A percentile compares a stretch with the other conserved stretches of the same genome.
phyloP scores from a whole-genome alignment of 2,329 filamentous ascomycete species.

The Cladophialophora immunda region DNA sequence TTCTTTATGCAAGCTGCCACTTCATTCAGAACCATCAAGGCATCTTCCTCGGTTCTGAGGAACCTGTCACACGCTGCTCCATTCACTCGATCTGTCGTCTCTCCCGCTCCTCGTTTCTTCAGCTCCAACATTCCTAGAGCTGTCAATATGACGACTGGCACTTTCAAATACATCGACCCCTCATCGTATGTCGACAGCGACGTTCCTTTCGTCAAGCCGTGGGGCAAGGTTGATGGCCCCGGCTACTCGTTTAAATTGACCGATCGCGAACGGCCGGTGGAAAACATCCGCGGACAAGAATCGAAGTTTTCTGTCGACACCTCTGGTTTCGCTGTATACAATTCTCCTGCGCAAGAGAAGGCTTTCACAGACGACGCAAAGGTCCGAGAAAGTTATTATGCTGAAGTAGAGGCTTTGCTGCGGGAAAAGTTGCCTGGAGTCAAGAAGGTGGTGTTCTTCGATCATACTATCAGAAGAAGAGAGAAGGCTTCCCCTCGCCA shows the following conservation, averaged over 20 bases:
- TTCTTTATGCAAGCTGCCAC: slow-evolving; percentile 24
- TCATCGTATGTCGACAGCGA: slow-evolving; percentile 54
- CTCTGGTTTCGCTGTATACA: slow-evolving; percentile 66
- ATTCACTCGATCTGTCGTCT: slow-evolving; percentile 7
- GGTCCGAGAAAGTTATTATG: slow-evolving; percentile 67
- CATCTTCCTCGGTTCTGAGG: slow-evolving; percentile 28
- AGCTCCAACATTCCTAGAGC: slow-evolving; percentile 13
- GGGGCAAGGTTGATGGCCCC: slow-evolving; percentile 71
- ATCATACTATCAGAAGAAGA: slow-evolving; percentile 73
- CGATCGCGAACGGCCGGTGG: slow-evolving; percentile 58
- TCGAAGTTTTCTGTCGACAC: slow-evolving; percentile 64
- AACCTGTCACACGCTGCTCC: slow-evolving; percentile 19
- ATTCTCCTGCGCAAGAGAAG: slow-evolving; percentile 62
- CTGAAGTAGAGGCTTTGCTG: slow-evolving; percentile 67
- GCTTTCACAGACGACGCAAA: slow-evolving; percentile 64
- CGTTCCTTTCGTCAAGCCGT: slow-evolving; percentile 59
- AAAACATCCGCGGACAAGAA: slow-evolving; percentile 63
- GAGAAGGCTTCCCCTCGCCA: slow-evolving; percentile 65
- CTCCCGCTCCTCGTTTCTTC: slow-evolving; percentile 18
- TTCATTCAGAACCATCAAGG: slow-evolving; percentile 17
- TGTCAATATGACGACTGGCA: slow-evolving; percentile 63
- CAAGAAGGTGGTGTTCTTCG: slow-evolving; percentile 73
- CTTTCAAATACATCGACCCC: slow-evolving; percentile 69
- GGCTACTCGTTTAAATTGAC: slow-evolving; percentile 62
- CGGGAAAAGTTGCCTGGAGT: slow-evolving; percentile 63